Base-by-base conservation (phyloP, 2,329 filamentous ascomycete genomes). In the Ophiostoma piceae region DNA sequence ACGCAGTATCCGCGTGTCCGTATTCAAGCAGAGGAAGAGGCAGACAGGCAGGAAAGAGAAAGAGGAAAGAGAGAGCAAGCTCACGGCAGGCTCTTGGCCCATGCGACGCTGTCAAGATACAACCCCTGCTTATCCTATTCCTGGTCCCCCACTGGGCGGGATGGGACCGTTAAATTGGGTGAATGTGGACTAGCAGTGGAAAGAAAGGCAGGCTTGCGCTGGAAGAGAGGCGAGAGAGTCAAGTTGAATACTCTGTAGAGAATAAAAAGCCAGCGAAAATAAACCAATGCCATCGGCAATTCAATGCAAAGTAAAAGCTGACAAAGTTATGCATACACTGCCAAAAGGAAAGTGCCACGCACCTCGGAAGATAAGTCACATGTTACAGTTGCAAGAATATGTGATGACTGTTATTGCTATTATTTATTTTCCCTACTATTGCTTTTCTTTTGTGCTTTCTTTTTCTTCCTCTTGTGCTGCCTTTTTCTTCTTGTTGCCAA, bases 91-190 rank as follows among this genome's bases (percentile, higher is more conserved):
- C 66, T 32, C 67, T 70, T 57, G 69, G 43, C 66, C 60, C 16
- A 66, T 70, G 69, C 35, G 35, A 68, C 69, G 47, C 67, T 68
- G 69, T 35, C 37, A 64, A 68, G 67, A 68, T 43, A 68, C 43
- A 60, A 68, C 57, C 69, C 66, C 66, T 70, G 68, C 51, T 51
- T 64, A 41, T 60, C 32, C 41, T 51, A n/a, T 37, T 35, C 41
- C 47, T 19, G 22, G 19, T 54, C 51, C 66, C n/a, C 39, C 57
- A 66, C 57, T 16, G 14, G 11, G 51, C 65, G 51, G 68, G 68
- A 57, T 66, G 43, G 60, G 69, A 65, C 54, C 39, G 69, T 70
- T 70, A 70, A 64, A 70, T 67, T 67, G 69, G 54, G 69, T 66
- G 65, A 26, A 39, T 43, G 35, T 43, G 35, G 41, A 14, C 41